Conservation (phyloP, 1,284 basidiomycete genomes). For the Anthracocystis walkeri region DNA sequence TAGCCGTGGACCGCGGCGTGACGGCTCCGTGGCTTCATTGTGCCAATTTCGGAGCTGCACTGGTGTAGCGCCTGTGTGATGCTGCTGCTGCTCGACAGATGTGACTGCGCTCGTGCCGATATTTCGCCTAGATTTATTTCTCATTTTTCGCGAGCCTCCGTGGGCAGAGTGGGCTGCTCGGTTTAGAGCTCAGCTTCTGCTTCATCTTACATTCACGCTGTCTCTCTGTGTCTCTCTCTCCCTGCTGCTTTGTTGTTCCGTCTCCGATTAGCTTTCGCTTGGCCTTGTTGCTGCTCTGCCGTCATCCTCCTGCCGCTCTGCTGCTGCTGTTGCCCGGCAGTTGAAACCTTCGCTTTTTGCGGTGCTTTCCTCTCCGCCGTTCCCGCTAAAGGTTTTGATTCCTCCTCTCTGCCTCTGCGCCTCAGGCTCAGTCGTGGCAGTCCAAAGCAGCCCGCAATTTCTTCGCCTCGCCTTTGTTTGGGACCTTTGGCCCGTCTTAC, state of each 20-base stretch:
- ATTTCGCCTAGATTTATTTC: slow-evolving; percentile 1
- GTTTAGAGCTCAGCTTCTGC: slow-evolving; percentile 6
- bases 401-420: background rate
- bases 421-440: slow-evolving; percentile 1
- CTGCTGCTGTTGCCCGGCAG: background rate
- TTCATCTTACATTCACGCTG: too few species aligned
- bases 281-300: background rate
- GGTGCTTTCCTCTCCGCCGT: slow-evolving; percentile 2
- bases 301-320: slow-evolving; percentile 3
- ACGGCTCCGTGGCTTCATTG: slow-evolving; percentile 1
- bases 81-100: background rate
- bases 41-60: background rate
- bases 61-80: background rate
- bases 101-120: background rate
- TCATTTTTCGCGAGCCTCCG: slow-evolving; percentile 1
- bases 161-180: background rate
- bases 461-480: background rate
- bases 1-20: slow-evolving; percentile 7
- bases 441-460: background rate
- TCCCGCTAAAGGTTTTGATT: background rate
- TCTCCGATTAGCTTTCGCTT: too few species aligned
- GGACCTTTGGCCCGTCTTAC: slow-evolving; percentile 7
- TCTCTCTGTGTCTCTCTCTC: background rate
- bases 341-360: slow-evolving; percentile 2
- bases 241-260: background rate